Evolutionary conservation across 2,329 filamentous ascomycete species (phyloP), one percentile per base, ranked within the genome.

Genomic region (Penicillium brasilianum): DNA sequence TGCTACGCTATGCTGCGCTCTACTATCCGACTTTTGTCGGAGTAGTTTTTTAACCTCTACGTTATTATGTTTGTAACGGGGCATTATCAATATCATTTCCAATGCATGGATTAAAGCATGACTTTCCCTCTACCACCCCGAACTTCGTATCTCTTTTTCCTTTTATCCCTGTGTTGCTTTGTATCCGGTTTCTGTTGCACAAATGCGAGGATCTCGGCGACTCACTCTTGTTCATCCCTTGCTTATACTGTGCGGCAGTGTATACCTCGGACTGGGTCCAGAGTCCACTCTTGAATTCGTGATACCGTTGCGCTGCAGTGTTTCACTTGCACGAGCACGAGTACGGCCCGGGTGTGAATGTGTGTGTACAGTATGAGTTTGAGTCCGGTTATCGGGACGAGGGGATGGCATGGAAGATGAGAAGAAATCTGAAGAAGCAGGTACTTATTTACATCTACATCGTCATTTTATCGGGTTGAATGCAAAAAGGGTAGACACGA

Each of bases 281-380:
- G 48, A n/a, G 34, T 18, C n/a, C 8, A 14, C 11, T 28, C 25
- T 13, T 11, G 11, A n/a, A 20, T 28, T n/a, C 34, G 30, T 50
- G 48, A 18, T n/a, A 50, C 48, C n/a, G 48, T 50, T 50, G 48
- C n/a, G 48, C 48, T 22, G 48, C 48, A 50, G 28, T 34, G 48
- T 32, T 50, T 34, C 30, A 48, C 44, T 9, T n/a, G 44, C 48
- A 50, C n/a, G 6, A 20, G 28, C 48, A 50, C 48, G 14, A 46
- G 43, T 25, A 44, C 41, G 3, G 39, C 18, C n/a, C 39, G 39
- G 5, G 39, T 8, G 20, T 13, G 39, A 3, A 18, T 22, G 20
- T 18, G 18, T 5, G 18, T 10, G 5, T 6, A 16, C n/a, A n/a
- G n/a, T n/a, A n/a, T n/a, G n/a, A n/a, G n/a, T n/a, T n/a, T n/a